Conservation (phyloP, 2,329 filamentous ascomycete species). For the Helotiales sp. region DNA sequence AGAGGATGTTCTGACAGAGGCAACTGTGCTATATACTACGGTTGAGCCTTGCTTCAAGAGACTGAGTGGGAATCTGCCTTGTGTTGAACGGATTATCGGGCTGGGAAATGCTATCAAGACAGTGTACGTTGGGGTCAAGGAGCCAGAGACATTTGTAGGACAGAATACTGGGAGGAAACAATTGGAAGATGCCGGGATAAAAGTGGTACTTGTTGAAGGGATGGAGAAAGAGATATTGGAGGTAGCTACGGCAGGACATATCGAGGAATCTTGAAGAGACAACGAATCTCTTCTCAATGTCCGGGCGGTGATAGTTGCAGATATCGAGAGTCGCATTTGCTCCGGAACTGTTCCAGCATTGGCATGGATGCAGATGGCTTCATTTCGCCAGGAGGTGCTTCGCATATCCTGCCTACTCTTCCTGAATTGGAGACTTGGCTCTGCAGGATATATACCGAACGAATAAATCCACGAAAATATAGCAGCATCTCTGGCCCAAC, state of each 20-base stretch:
- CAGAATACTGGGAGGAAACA: conserved; percentile 76
- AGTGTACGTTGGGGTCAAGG: conserved; percentile 86
- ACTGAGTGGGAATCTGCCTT: conserved; percentile 75
- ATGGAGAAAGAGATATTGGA: conserved; percentile 80
- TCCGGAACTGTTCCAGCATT: background rate
- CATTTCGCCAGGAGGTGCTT: background rate
- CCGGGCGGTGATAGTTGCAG: background rate
- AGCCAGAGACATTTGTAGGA: conserved; percentile 89
- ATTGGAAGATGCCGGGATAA: conserved; percentile 73
- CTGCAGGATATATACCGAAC: background rate
- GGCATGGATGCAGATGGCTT: background rate
- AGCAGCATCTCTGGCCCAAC: background rate
- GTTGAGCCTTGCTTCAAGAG: conserved; percentile 84
- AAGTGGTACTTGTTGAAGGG: conserved; percentile 74
- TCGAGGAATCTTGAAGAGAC: conserved; percentile 14
- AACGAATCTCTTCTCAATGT: background rate
- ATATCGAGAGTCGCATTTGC: too few species aligned
- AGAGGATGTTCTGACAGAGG: conserved; percentile 54
- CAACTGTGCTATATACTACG: conserved; percentile 80
- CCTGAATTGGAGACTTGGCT: background rate
- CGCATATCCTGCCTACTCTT: background rate
- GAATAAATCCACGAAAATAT: background rate
- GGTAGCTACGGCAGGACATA: conserved; percentile 84
- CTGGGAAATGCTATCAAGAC: conserved; percentile 62
- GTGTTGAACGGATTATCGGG: conserved; percentile 77